A percentile compares a stretch with the other conserved stretches of the same genome.
Conservation (phyloP, 2,329 filamentous ascomycete genomes). For the Alternaria viburni region DNA sequence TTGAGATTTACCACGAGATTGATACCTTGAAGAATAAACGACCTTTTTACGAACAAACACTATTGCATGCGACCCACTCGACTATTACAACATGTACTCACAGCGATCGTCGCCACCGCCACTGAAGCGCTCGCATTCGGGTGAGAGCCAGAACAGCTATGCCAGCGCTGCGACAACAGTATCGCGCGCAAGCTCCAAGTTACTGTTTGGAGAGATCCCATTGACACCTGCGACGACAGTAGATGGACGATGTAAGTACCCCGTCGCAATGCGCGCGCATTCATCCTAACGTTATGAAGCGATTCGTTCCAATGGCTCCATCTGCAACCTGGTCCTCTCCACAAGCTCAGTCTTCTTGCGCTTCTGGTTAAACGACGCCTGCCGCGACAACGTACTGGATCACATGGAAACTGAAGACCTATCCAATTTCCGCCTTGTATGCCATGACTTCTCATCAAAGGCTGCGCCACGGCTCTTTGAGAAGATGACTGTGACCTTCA, state of each 20-base stretch:
- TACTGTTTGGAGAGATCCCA: slow-evolving; percentile 59
- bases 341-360: slow-evolving; percentile 57
- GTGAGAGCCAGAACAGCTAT: slow-evolving; percentile 47
- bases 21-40: slow-evolving; percentile 12
- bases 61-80: slow-evolving; percentile 23
- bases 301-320: slow-evolving; percentile 53
- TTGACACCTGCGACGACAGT: slow-evolving; percentile 48
- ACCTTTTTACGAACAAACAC: not conserved
- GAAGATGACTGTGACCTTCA: slow-evolving; percentile 73
- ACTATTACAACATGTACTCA: slow-evolving; percentile 38
- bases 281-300: slow-evolving; percentile 43
- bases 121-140: slow-evolving; percentile 48
- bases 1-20: slow-evolving; percentile 17
- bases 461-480: slow-evolving; percentile 73
- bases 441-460: slow-evolving; percentile 72
- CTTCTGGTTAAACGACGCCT: slow-evolving; percentile 57
- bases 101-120: slow-evolving; percentile 41
- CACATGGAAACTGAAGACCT: slow-evolving; percentile 52
- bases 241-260: slow-evolving; percentile 46
- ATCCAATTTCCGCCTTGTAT: slow-evolving; percentile 66
- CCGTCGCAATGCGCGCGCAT: slow-evolving; percentile 4
- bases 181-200: slow-evolving; percentile 47
- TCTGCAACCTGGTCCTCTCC: slow-evolving; percentile 58
- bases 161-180: slow-evolving; percentile 40
- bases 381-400: slow-evolving; percentile 54